phyloP scores from a whole-genome alignment of 1,284 basidiomycete species.

The Boletus semigastroideus region DNA sequence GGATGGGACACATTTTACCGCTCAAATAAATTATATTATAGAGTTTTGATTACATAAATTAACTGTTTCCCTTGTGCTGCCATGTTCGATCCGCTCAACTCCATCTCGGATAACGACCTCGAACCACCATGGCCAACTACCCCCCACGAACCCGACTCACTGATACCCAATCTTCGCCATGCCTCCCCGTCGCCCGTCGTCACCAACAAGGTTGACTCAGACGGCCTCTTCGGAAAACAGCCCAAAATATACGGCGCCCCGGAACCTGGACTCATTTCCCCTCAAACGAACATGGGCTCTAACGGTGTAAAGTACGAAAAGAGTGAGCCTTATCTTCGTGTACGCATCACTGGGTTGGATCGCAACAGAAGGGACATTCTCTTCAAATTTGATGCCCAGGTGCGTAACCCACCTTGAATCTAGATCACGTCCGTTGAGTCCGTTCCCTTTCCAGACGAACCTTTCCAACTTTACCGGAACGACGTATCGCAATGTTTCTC shows the following conservation, averaged over 20 bases:
- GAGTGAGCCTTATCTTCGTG: slow-evolving; percentile 78
- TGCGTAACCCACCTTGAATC: slow-evolving; percentile 35
- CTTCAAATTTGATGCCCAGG: slow-evolving; percentile 91
- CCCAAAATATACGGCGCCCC: slow-evolving; percentile 83
- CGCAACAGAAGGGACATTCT: slow-evolving; percentile 91
- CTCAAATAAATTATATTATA: slow-evolving; percentile 34
- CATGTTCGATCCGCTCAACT: slow-evolving; percentile 57
- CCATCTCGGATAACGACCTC: slow-evolving; percentile 43
- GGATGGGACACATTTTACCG: slow-evolving; percentile 94
- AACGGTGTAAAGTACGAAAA: slow-evolving; percentile 73
- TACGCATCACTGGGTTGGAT: slow-evolving; percentile 86
- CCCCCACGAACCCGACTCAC: slow-evolving; percentile 51
- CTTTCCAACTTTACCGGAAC: slow-evolving; percentile 86
- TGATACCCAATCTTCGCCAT: slow-evolving; percentile 50
- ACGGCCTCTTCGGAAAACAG: slow-evolving; percentile 68
- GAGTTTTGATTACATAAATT: slow-evolving; percentile 23
- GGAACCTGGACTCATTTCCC: slow-evolving; percentile 76
- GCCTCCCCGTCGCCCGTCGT: slow-evolving; percentile 35
- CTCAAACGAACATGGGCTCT: slow-evolving; percentile 55
- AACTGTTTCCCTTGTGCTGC: background rate
- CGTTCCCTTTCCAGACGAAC: slow-evolving; percentile 67
- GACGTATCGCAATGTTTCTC: slow-evolving; percentile 87
- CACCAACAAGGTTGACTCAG: slow-evolving; percentile 48
- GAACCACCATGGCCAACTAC: slow-evolving; percentile 61
- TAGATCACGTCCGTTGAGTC: background rate